Evolutionary conservation across 352 stramenopile species (phyloP).

Genomic region (Phytophthora nicotianae): DNA sequence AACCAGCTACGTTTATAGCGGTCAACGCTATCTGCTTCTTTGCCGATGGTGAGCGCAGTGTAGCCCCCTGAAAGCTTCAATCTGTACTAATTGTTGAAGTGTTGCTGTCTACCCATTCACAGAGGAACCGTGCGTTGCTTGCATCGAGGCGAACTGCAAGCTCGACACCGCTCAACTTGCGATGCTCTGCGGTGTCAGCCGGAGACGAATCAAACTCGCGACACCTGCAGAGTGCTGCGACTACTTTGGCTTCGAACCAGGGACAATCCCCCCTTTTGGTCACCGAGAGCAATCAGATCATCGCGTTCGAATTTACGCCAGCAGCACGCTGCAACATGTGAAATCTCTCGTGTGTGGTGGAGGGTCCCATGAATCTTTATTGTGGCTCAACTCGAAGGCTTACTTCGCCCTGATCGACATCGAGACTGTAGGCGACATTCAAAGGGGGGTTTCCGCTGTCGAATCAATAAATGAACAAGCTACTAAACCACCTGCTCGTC

Average conservation of each 20-base stretch:
- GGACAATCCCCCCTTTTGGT: slow-evolving; percentile 67
- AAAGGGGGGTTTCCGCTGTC: slow-evolving; percentile 29
- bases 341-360: slow-evolving; percentile 54
- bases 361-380: slow-evolving; percentile 46
- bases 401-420: slow-evolving; percentile 53
- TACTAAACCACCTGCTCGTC: background rate
- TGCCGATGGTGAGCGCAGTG: slow-evolving; percentile 47
- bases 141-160: slow-evolving; percentile 60
- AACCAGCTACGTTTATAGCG: slow-evolving; percentile 42
- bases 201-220: slow-evolving; percentile 73
- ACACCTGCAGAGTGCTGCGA: slow-evolving; percentile 58
- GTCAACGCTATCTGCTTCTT: slow-evolving; percentile 84
- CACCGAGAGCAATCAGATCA: slow-evolving; percentile 30
- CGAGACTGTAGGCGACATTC: slow-evolving; percentile 45
- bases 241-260: slow-evolving; percentile 68
- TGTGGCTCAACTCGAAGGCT: slow-evolving; percentile 44
- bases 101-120: slow-evolving; percentile 6
- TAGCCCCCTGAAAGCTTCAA: background rate
- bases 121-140: slow-evolving; percentile 64
- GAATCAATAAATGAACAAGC: slow-evolving; percentile 3
- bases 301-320: slow-evolving; percentile 46
- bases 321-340: slow-evolving; percentile 39
- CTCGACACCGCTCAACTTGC: slow-evolving; percentile 67
- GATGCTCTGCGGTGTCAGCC: slow-evolving; percentile 49
- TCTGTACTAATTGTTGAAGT: slow-evolving; percentile 5